Percentiles rank a stretch among this genome's conserved stretches.
Evolutionary conservation across 2,329 filamentous ascomycete genomes (phyloP).

Genomic region (Aspergillus neotritici): DNA sequence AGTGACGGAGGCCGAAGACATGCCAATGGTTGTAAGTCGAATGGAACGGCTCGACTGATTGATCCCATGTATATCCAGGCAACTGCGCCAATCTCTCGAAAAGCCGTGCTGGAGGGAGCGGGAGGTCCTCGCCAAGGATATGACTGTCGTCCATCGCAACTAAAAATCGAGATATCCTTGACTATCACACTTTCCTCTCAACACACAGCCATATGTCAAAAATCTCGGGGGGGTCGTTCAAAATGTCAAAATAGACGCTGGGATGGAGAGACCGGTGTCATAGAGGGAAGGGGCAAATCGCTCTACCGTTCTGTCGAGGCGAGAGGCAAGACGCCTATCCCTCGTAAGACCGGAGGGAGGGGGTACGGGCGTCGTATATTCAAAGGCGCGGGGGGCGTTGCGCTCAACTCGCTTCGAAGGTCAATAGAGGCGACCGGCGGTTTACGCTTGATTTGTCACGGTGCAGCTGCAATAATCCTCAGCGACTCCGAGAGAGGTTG

Average conservation of each 20-base stretch:
- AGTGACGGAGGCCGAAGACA: constrained; percentile 56
- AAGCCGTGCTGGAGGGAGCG: constrained; percentile 59
- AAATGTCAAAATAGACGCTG: constrained; percentile 7
- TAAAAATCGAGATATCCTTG: constrained; percentile 13
- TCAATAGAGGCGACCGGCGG: not conserved
- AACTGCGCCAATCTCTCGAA: constrained; percentile 69
- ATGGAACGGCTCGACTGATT: constrained; percentile 46
- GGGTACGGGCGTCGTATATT: not conserved
- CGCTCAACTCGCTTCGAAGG: not conserved
- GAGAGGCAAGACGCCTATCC: no score
- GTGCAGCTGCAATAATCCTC: constrained; percentile 7
- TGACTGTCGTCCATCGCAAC: constrained; percentile 31
- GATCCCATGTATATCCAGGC: constrained; percentile 71
- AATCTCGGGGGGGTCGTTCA: constrained; percentile 5
- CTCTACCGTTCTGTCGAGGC: constrained; percentile 9
- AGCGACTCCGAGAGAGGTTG: constrained; percentile 7
- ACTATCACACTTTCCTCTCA: constrained; percentile 10
- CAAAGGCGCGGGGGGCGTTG: no score
- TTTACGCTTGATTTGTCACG: not conserved
- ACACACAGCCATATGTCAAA: constrained; percentile 18
- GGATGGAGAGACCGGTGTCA: constrained; percentile 15
- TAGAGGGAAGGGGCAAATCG: constrained; percentile 19
- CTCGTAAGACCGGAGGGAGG: constrained; percentile 12
- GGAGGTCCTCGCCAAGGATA: constrained; percentile 43
- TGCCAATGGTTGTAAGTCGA: constrained; percentile 87